Conservation (phyloP, 768 basidiomycete species). For the Trametes maxima region DNA sequence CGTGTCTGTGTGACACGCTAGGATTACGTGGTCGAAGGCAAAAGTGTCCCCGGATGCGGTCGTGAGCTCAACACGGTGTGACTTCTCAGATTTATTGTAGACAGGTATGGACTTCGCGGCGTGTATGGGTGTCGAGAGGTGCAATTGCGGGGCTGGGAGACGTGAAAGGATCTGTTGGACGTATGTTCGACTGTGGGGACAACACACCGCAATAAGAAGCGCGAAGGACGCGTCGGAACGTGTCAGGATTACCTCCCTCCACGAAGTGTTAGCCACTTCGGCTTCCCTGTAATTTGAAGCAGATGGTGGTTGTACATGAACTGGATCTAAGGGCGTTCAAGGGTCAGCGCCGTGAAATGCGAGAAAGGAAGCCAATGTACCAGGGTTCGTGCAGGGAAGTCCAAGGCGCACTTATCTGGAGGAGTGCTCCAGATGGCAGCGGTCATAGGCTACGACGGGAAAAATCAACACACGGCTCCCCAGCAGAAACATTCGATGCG, state of each 20-base stretch:
- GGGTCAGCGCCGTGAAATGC: neutral
- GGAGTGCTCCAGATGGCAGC: slow-evolving; percentile 82
- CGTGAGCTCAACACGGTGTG: slow-evolving; percentile 42
- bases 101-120: slow-evolving; percentile 35
- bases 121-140: slow-evolving; percentile 58
- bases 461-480: neutral
- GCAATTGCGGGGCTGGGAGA: slow-evolving; percentile 54
- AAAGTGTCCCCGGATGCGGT: slow-evolving; percentile 46
- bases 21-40: slow-evolving; percentile 69
- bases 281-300: slow-evolving; percentile 69
- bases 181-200: slow-evolving; percentile 54
- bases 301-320: slow-evolving; percentile 78
- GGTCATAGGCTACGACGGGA: slow-evolving; percentile 60
- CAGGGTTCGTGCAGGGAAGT: slow-evolving; percentile 72
- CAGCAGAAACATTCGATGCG: neutral
- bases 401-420: slow-evolving; percentile 65
- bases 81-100: neutral
- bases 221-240: neutral
- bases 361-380: slow-evolving; percentile 33
- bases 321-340: slow-evolving; percentile 45
- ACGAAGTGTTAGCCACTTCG: slow-evolving; percentile 70
- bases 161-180: slow-evolving; percentile 61
- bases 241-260: slow-evolving; percentile 62
- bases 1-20: slow-evolving; percentile 74
- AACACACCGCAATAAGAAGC: neutral